Evolutionary conservation across 2,329 filamentous ascomycete genomes (phyloP), one percentile per base, ranked within the genome.

Genomic region (Trichophyton verrucosum): DNA sequence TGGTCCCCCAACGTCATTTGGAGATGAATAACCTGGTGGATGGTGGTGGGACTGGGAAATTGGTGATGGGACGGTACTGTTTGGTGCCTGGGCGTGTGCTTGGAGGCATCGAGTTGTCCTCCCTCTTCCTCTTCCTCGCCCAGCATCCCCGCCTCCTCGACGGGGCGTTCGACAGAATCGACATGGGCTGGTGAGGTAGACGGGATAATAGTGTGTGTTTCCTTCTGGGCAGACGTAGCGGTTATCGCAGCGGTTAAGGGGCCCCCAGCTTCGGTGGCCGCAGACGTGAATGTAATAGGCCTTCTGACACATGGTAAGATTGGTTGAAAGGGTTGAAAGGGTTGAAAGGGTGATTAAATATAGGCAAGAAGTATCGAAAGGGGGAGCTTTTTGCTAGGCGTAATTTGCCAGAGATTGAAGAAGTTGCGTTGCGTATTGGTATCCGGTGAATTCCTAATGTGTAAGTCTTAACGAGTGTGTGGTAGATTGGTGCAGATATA

Each of bases 241-340:
- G 55, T 63, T 63, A 13, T 55, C 51, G 59, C 64, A 65, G 44
- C 61, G 64, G 24, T 60, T 51, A 42, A 62, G 64, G 11, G 64
- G 64, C 2, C 64, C 64, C 61, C 61, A 65, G 55, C 63, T 64
- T 53, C 38, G 57, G 58, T 65, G 64, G 40, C 61, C 59, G 58
- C 64, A 65, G 51, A 40, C 62, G 53, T 65, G 64, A 15, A 65
- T 58, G 60, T 62, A 62, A 57, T 58, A 60, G 40, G 63, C 63
- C n/a, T 65, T 65, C 49, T 60, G 60, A 58, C 64, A 65, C 64
- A 65, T 65, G 30, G 33, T 27, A 47, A 38, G 8, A 30, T 42
- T 58, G 33, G 56, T 33, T 15, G 27, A 22, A 44, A 13, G 2
- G 56, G 56, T 33, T 15, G 27, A 22, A 44, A 13, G 2, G 56